Conservation (phyloP, 2,329 filamentous ascomycete genomes). For the Thyridium curvatum region DNA sequence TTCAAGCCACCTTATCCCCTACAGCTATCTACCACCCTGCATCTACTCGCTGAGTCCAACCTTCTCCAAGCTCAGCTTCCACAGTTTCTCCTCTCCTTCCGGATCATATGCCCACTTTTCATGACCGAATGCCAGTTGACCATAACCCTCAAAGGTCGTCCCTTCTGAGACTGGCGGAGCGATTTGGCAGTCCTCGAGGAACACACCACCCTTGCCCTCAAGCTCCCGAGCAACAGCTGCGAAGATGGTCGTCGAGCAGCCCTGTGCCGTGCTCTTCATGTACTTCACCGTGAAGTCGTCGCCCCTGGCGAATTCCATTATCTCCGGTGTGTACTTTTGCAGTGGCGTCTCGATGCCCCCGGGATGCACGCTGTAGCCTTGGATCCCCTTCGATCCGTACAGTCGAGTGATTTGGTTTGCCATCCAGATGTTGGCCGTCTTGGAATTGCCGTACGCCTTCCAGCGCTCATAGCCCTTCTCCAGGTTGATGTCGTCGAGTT, state of each 20-base stretch:
- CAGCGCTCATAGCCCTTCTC: slow-evolving; percentile 24
- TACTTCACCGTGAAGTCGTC: slow-evolving; percentile 8
- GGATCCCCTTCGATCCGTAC: slow-evolving; percentile 31
- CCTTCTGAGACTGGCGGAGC: slow-evolving; percentile 5
- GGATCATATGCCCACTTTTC: too few relatives aligned
- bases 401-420: slow-evolving; percentile 38
- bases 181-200: slow-evolving; percentile 31
- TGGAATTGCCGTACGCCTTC: slow-evolving; percentile 33
- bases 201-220: slow-evolving; percentile 32
- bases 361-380: slow-evolving; percentile 34
- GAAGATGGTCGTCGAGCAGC: slow-evolving; percentile 34
- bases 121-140: too few relatives aligned
- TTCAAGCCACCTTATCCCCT: too few relatives aligned
- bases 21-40: too few relatives aligned
- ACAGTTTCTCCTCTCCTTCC: too few relatives aligned
- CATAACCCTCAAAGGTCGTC: too few relatives aligned
- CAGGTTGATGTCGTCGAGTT: slow-evolving; percentile 33
- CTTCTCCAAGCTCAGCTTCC: too few relatives aligned
- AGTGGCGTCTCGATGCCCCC: slow-evolving; percentile 30
- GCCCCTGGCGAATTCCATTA: slow-evolving; percentile 9
- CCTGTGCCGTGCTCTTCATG: slow-evolving; percentile 29
- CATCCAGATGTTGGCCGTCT: slow-evolving; percentile 39
- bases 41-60: too few relatives aligned
- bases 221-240: slow-evolving; percentile 28
- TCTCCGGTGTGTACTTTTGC: slow-evolving; percentile 15